phyloP scores from a whole-genome alignment of 2,329 filamentous ascomycete genomes.

The Botryotinia calthae region DNA sequence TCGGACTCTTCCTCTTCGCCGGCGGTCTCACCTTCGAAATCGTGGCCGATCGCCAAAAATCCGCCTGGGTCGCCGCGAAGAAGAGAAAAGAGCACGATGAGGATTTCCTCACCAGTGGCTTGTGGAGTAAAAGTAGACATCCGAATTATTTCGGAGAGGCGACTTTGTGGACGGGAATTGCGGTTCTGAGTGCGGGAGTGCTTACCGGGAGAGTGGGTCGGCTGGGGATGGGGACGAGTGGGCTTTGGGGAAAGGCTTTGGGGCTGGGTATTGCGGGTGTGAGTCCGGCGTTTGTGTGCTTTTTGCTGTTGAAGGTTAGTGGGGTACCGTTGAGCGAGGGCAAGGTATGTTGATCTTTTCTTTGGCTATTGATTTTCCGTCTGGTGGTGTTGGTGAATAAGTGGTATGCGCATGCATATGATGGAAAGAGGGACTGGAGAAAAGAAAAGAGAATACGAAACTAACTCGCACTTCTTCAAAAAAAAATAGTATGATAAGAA shows the following conservation, averaged over 20 bases:
- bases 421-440: background rate
- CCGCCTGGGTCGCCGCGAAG: conserved; percentile 58
- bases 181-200: conserved; percentile 56
- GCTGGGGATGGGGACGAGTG: conserved; percentile 53
- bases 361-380: background rate
- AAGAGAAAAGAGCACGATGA: conserved; percentile 64
- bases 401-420: background rate
- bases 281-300: conserved; percentile 63
- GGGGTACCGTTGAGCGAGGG: conserved; percentile 65
- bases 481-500: conserved; percentile 55
- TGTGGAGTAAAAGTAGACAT: conserved; percentile 61
- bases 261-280: conserved; percentile 45
- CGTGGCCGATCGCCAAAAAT: conserved; percentile 63
- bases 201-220: conserved; percentile 55
- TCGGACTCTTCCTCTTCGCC: conserved; percentile 57
- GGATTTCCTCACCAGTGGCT: conserved; percentile 60
- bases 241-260: conserved; percentile 43
- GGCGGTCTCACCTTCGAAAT: conserved; percentile 61
- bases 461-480: background rate
- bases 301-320: conserved; percentile 61
- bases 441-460: background rate
- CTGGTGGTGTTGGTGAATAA: background rate
- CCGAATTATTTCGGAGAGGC: conserved; percentile 74
- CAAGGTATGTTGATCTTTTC: conserved; percentile 42
- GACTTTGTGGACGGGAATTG: conserved; percentile 67